A percentile compares a stretch with the other conserved stretches of the same genome.
Evolutionary conservation across 257 asterid genomes (phyloP).

Genomic region (Petrea volubilis): DNA sequence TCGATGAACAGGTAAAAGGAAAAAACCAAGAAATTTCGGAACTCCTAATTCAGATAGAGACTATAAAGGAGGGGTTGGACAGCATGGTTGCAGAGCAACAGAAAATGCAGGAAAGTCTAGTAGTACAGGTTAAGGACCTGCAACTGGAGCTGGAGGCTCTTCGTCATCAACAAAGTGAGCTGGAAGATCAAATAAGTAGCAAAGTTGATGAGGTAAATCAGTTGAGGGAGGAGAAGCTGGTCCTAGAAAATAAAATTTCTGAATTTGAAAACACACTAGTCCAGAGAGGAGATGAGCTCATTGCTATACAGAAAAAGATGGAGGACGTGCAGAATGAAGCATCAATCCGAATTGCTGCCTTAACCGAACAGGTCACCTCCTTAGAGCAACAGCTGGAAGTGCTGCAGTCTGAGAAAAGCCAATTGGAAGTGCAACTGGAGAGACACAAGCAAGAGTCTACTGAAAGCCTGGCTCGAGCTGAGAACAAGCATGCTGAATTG

Average conservation of each 20-base stretch:
- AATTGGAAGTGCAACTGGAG: constrained; percentile 47
- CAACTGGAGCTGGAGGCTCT: constrained; percentile 41
- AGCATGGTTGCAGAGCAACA: constrained; percentile 34
- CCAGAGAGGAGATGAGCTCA: constrained; percentile 36
- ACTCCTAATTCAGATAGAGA: constrained; percentile 39
- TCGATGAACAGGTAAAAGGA: constrained; percentile 53
- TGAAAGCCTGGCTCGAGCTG: constrained; percentile 41
- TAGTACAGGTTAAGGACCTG: constrained; percentile 32
- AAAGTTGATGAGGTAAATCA: constrained; percentile 14
- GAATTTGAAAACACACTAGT: constrained; percentile 33
- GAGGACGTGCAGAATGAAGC: constrained; percentile 46
- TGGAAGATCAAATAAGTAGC: constrained; percentile 40
- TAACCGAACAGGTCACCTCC: constrained; percentile 40
- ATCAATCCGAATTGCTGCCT: constrained; percentile 36
- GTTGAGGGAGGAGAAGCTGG: constrained; percentile 43
- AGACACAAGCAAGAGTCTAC: constrained; percentile 48
- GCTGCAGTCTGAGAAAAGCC: constrained; percentile 52
- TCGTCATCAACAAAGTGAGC: constrained; percentile 27
- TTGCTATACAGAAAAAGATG: constrained; percentile 36
- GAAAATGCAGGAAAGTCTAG: constrained; percentile 38
- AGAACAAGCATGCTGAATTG: constrained; percentile 46
- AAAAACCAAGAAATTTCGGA: constrained; percentile 47
- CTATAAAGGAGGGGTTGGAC: constrained; percentile 48
- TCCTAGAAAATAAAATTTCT: constrained; percentile 26
- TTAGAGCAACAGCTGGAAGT: constrained; percentile 48